Evolutionary conservation across 345 rosid genomes (phyloP).

Genomic region (thale cress (Arabidopsis thaliana)): DNA sequence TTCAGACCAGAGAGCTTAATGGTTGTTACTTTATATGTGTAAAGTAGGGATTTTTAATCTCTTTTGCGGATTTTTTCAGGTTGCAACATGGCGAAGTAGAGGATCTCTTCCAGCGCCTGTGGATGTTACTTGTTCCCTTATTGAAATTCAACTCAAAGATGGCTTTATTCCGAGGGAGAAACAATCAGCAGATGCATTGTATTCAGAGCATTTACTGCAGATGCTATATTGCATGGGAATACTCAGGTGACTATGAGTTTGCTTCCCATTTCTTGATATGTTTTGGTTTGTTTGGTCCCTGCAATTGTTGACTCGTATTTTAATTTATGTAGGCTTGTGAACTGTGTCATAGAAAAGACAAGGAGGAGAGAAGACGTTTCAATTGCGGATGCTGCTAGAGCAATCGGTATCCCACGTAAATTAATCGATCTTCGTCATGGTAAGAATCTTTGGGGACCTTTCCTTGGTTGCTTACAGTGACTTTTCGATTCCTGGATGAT

Average conservation of each 20-base stretch:
- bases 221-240: slow-evolving; percentile 86
- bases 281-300: slow-evolving; percentile 9
- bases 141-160: slow-evolving; percentile 83
- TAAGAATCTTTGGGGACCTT: slow-evolving; percentile 43
- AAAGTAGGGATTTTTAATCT: slow-evolving; percentile 18
- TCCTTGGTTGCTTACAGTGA: slow-evolving; percentile 7
- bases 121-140: slow-evolving; percentile 81
- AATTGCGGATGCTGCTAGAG: slow-evolving; percentile 88
- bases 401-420: slow-evolving; percentile 79
- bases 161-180: slow-evolving; percentile 72
- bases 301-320: slow-evolving; percentile 9
- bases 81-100: slow-evolving; percentile 83
- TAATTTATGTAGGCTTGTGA: slow-evolving; percentile 72
- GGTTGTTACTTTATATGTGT: slow-evolving; percentile 12
- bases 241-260: slow-evolving; percentile 63
- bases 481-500: background rate
- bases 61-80: slow-evolving; percentile 43
- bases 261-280: background rate
- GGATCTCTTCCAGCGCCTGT: slow-evolving; percentile 81
- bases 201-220: slow-evolving; percentile 75
- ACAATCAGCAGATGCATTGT: slow-evolving; percentile 50
- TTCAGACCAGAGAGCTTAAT: slow-evolving; percentile 6
- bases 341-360: slow-evolving; percentile 86
- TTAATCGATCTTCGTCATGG: slow-evolving; percentile 96
- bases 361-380: slow-evolving; percentile 69